Evolutionary conservation across 495 filamentous ascomycete genomes (phyloP).

Genomic region (Filosporella fistucella): DNA sequence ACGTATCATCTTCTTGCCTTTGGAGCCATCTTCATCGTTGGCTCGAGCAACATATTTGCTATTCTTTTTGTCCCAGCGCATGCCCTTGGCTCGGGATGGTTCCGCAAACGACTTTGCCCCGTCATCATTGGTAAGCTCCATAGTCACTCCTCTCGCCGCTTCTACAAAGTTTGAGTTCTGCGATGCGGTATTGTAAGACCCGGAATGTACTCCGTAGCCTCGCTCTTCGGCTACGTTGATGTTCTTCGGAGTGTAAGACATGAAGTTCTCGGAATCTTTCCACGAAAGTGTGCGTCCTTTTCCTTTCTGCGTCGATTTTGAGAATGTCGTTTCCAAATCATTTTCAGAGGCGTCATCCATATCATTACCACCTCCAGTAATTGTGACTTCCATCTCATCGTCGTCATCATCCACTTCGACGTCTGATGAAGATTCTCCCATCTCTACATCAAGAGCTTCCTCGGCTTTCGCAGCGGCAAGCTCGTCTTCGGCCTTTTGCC

Average conservation of each 20-base stretch:
- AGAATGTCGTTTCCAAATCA: constrained; percentile 82
- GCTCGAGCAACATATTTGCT: constrained; percentile 87
- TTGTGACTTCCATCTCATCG: constrained; percentile 32
- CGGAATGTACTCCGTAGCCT: constrained; percentile 87
- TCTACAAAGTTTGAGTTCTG: constrained; percentile 71
- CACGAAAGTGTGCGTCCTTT: constrained; percentile 46
- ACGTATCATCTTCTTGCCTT: constrained; percentile 75
- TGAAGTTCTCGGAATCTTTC: constrained; percentile 86
- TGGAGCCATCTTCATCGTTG: constrained; percentile 93
- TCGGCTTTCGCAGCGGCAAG: constrained; percentile 26
- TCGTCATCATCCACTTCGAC: constrained; percentile 37
- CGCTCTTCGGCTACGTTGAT: constrained; percentile 78
- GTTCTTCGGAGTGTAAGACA: constrained; percentile 83
- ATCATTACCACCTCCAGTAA: constrained; percentile 31
- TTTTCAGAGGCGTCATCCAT: constrained; percentile 65
- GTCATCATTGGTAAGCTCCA: constrained; percentile 88
- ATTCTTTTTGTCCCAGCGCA: constrained; percentile 96
- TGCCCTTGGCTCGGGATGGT: constrained; percentile 58
- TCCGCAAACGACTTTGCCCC: constrained; percentile 70
- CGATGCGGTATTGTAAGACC: constrained; percentile 43
- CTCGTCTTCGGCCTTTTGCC: constrained; percentile 28
- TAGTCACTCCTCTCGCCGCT: constrained; percentile 74
- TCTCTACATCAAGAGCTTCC: constrained; percentile 26
- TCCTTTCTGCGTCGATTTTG: constrained; percentile 42
- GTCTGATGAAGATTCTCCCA: constrained; percentile 34